Percentiles rank a stretch among this genome's conserved stretches.
Conservation (phyloP, 1,284 basidiomycete genomes). For the Boletus semigastroideus region DNA sequence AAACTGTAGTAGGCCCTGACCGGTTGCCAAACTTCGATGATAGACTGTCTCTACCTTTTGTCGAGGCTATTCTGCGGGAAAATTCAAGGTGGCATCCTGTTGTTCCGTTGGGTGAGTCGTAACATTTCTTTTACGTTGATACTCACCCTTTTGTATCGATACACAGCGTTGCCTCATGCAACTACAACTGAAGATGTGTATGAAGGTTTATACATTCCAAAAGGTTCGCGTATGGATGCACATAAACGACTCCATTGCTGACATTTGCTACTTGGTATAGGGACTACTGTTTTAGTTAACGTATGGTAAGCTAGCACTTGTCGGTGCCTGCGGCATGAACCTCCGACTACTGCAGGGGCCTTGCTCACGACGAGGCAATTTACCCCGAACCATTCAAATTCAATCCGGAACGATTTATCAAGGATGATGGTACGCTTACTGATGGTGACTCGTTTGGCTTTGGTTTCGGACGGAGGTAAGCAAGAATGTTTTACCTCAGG, state of each 20-base stretch:
- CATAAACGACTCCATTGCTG: not conserved
- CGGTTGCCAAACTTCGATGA: slow-evolving; percentile 42
- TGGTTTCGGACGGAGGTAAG: slow-evolving; percentile 46
- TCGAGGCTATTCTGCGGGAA: slow-evolving; percentile 53
- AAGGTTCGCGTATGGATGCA: slow-evolving; percentile 22
- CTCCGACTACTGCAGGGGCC: slow-evolving; percentile 36
- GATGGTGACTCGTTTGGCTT: slow-evolving; percentile 40
- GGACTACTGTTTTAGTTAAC: slow-evolving; percentile 44
- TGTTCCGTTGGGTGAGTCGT: slow-evolving; percentile 42
- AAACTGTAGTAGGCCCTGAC: slow-evolving; percentile 38
- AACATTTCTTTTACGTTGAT: not conserved
- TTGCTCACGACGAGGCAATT: slow-evolving; percentile 41
- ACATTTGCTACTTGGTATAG: slow-evolving; percentile 12
- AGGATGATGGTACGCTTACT: slow-evolving; percentile 19
- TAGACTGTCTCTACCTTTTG: slow-evolving; percentile 41
- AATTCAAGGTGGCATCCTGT: slow-evolving; percentile 51
- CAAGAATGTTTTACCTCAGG: not conserved
- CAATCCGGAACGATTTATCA: slow-evolving; percentile 43
- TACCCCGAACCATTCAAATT: slow-evolving; percentile 46
- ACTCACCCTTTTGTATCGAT: not conserved
- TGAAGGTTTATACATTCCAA: slow-evolving; percentile 42
- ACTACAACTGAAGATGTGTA: slow-evolving; percentile 45
- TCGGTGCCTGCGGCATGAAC: not conserved
- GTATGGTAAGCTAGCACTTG: slow-evolving; percentile 38
- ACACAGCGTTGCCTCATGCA: slow-evolving; percentile 43